These are phyloP conservation scores for Podaxis sp. DNA, from an alignment of 768 basidiomycete species.

Conservation along the genomic window DNA sequence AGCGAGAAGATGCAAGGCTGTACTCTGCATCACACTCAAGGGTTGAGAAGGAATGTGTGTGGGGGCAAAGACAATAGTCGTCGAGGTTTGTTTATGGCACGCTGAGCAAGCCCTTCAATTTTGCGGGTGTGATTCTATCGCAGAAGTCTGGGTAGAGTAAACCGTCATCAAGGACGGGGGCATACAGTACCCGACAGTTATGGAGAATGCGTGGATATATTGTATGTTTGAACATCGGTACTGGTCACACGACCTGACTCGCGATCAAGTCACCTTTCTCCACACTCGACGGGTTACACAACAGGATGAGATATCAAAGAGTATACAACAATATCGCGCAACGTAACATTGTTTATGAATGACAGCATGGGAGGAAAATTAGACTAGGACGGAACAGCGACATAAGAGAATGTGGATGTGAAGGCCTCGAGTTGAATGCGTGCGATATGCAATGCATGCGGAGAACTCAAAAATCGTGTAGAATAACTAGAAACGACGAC, in stretches of 20 bases:
- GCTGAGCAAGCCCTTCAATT: background rate
- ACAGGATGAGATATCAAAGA: background rate
- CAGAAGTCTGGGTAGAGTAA: no score
- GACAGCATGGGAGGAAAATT: background rate
- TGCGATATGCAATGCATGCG: background rate
- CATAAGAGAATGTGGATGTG: slow-evolving; percentile 1
- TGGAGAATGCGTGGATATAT: no score
- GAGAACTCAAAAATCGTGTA: slow-evolving; percentile 4
- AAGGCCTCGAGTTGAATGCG: background rate
- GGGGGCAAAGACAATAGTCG: background rate
- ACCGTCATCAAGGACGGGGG: background rate
- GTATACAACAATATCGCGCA: slow-evolving; percentile 9
- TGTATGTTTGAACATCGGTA: background rate
- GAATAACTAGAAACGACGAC: slow-evolving; percentile 17
- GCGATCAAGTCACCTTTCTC: background rate
- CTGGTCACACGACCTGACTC: slow-evolving; percentile 10
- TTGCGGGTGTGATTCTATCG: background rate
- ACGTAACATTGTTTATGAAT: background rate
- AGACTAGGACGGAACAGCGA: background rate
- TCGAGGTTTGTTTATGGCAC: no score
- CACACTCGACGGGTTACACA: background rate
- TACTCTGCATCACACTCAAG: slow-evolving; percentile 1
- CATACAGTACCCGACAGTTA: no score
- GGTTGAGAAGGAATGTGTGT: background rate
- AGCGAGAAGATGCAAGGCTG: background rate